These are phyloP conservation scores for Cicer chorassanicum DNA, from an alignment of 306 rosid genomes.

Conservation along the genomic window DNA sequence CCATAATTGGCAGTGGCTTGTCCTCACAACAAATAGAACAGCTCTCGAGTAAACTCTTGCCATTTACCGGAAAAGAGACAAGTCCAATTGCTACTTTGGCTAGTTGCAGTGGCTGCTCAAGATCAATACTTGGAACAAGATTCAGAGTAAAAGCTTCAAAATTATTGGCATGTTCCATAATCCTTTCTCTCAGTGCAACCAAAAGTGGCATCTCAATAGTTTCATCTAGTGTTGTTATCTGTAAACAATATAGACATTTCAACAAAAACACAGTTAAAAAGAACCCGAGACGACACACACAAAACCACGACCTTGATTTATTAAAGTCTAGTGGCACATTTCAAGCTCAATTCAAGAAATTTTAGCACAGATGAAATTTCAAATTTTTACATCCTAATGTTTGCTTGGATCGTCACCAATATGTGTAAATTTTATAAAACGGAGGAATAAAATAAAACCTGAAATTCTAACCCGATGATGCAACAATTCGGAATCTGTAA, in stretches of 20 bases:
- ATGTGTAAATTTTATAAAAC: not conserved
- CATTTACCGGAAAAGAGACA: constrained; percentile 63
- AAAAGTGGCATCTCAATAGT: constrained; percentile 71
- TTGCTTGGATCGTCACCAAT: constrained; percentile 13
- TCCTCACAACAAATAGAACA: constrained; percentile 92
- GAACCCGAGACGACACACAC: constrained; percentile 15
- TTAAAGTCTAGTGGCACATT: not conserved
- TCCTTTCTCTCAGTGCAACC: constrained; percentile 78
- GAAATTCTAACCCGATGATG: constrained; percentile 62
- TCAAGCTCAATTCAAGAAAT: not conserved
- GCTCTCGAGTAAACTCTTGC: constrained; percentile 58
- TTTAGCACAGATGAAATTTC: not conserved
- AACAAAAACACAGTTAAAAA: constrained; percentile 37
- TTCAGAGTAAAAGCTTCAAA: constrained; percentile 75
- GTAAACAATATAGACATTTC: constrained; percentile 48
- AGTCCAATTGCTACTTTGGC: constrained; percentile 92
- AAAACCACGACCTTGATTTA: not conserved
- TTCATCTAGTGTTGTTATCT: constrained; percentile 63
- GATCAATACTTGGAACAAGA: constrained; percentile 62
- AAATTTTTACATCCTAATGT: constrained; percentile 28
- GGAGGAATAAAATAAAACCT: constrained; percentile 8
- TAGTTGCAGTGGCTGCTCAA: constrained; percentile 72
- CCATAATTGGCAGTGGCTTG: constrained; percentile 72
- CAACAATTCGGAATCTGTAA: constrained; percentile 78
- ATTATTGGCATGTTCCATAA: constrained; percentile 69